Evolutionary conservation across 768 basidiomycete genomes (phyloP).

Genomic region (Mycena sanguinolenta): DNA sequence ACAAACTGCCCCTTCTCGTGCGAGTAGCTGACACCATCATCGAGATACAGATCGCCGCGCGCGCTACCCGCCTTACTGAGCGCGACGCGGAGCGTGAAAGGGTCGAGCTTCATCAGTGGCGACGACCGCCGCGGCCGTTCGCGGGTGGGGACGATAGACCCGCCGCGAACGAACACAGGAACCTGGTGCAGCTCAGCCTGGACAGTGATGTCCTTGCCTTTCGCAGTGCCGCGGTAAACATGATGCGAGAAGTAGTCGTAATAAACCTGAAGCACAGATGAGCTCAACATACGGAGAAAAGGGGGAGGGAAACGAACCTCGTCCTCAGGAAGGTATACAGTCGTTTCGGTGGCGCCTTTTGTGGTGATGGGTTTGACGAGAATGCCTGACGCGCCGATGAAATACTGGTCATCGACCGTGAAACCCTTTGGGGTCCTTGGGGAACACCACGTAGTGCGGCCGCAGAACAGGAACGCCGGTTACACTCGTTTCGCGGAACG

Average conservation of each 20-base stretch:
- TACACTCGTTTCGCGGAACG: constrained; percentile 89
- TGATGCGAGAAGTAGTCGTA: constrained; percentile 90
- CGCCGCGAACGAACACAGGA: constrained; percentile 91
- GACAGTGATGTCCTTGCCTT: constrained; percentile 80
- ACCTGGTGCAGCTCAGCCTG: constrained; percentile 83
- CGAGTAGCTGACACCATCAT: constrained; percentile 90
- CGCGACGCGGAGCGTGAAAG: constrained; percentile 91
- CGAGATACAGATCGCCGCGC: constrained; percentile 90
- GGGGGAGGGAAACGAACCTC: constrained; percentile 60
- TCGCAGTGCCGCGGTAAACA: constrained; percentile 74
- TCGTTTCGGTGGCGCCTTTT: constrained; percentile 75
- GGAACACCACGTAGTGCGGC: constrained; percentile 98
- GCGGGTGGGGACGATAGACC: constrained; percentile 89
- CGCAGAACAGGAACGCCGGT: constrained; percentile 87
- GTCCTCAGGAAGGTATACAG: constrained; percentile 89
- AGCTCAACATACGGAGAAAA: not conserved
- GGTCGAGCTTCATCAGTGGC: constrained; percentile 89
- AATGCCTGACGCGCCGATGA: constrained; percentile 88
- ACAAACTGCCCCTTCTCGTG: constrained; percentile 84
- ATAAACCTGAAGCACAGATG: constrained; percentile 71
- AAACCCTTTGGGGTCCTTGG: constrained; percentile 88
- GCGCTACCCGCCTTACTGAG: constrained; percentile 73
- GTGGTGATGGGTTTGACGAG: constrained; percentile 92
- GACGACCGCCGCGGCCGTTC: constrained; percentile 91
- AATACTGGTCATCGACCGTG: constrained; percentile 94